These are phyloP conservation scores for Nigrospora osmanthi DNA, from an alignment of 2,329 filamentous ascomycete genomes.

Conservation along the genomic window DNA sequence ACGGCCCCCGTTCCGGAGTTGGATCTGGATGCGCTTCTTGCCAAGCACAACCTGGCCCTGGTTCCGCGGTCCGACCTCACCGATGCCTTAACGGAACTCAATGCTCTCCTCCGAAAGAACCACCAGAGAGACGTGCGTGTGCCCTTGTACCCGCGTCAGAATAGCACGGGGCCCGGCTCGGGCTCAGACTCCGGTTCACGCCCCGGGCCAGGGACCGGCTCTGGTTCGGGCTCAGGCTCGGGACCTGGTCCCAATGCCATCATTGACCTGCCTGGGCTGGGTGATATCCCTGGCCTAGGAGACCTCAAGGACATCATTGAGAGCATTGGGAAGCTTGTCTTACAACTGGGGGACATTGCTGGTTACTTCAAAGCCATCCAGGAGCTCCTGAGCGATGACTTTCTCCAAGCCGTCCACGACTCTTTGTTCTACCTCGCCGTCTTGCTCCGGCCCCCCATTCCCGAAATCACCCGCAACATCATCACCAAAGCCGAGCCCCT, in stretches of 20 bases:
- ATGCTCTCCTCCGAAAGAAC: constrained; percentile 27
- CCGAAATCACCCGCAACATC: constrained; percentile 15
- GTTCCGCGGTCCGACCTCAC: constrained; percentile 37
- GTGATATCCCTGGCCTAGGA: constrained; percentile 14
- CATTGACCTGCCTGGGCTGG: not conserved
- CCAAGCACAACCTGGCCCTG: constrained; percentile 34
- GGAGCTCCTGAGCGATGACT: constrained; percentile 26
- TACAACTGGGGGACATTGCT: constrained; percentile 17
- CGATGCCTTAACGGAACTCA: constrained; percentile 34
- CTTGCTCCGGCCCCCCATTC: constrained; percentile 28
- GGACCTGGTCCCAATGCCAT: not conserved
- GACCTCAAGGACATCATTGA: constrained; percentile 16
- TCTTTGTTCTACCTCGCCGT: constrained; percentile 29
- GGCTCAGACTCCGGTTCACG: constrained; percentile 5
- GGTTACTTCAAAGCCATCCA: constrained; percentile 19
- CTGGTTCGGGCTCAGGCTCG: constrained; percentile 5
- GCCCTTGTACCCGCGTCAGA: constrained; percentile 17
- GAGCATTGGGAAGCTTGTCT: constrained; percentile 14
- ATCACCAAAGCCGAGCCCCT: constrained; percentile 19
- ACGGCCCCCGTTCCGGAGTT: constrained; percentile 22
- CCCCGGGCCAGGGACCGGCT: constrained; percentile 2
- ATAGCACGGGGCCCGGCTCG: constrained; percentile 10
- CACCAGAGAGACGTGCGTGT: constrained; percentile 8
- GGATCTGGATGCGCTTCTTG: constrained; percentile 30
- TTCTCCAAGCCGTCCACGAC: constrained; percentile 30